Evolutionary conservation across 2,329 filamentous ascomycete species (phyloP).

Genomic region (Diaporthe batatas): DNA sequence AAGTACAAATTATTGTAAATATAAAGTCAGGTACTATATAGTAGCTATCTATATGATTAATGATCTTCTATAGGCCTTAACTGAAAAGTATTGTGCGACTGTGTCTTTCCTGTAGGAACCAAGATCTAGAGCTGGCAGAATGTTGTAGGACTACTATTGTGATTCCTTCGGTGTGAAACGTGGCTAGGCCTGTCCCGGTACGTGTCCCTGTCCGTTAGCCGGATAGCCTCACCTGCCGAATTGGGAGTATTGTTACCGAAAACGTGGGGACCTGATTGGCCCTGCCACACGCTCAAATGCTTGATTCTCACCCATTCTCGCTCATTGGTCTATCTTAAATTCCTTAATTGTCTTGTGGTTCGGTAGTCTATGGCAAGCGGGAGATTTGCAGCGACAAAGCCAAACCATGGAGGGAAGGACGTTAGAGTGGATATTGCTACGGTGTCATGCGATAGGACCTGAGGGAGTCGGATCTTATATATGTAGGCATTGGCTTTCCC

Average conservation of each 20-base stretch:
- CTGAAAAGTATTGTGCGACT: no score
- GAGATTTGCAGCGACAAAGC: conserved; percentile 22
- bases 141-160: not conserved
- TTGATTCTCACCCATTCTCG: not conserved
- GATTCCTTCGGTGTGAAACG: not conserved
- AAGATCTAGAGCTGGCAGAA: not conserved
- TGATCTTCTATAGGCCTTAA: no score
- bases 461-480: not conserved
- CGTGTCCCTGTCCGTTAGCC: not conserved
- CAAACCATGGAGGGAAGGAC: conserved; percentile 27
- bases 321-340: conserved; percentile 4
- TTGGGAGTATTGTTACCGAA: not conserved
- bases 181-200: not conserved
- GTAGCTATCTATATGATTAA: no score
- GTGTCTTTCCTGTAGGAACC: no score
- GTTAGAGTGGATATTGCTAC: not conserved
- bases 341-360: not conserved
- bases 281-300: conserved; percentile 10
- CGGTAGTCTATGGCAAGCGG: conserved; percentile 22
- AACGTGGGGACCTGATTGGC: conserved; percentile 24
- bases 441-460: not conserved
- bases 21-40: no score
- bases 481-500: not conserved
- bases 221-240: conserved; percentile 15
- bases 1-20: not conserved